Percentiles rank a stretch among this genome's conserved stretches.
Evolutionary conservation across 345 rosid species (phyloP).

Genomic region (Cardamine occulta): DNA sequence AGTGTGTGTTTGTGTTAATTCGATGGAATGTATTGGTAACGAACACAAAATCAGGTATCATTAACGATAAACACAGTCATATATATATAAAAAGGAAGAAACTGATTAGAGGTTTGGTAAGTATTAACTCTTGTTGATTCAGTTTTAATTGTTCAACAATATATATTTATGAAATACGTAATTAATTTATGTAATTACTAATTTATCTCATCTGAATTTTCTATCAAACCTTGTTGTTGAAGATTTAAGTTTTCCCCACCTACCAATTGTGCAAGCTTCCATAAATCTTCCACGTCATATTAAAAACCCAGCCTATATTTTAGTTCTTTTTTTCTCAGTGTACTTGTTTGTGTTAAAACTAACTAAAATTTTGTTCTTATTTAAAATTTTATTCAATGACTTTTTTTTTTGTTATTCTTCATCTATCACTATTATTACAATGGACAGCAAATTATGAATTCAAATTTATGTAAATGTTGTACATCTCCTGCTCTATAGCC

Average conservation of each 20-base stretch:
- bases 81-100: not conserved
- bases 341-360: not conserved
- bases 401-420: not conserved
- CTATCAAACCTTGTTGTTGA: constrained; percentile 39
- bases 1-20: not conserved
- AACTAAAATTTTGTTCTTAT: not conserved
- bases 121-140: not conserved
- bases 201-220: constrained; percentile 21
- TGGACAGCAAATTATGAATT: not conserved
- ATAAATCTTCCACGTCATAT: constrained; percentile 23
- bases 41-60: not conserved
- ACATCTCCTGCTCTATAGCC: not conserved
- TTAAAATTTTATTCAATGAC: not conserved
- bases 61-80: constrained; percentile 18
- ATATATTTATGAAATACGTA: not conserved
- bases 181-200: not conserved
- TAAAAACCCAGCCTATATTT: not conserved
- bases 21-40: not conserved
- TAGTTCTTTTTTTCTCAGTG: not conserved
- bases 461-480: not conserved
- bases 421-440: not conserved
- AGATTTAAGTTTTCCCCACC: constrained; percentile 33
- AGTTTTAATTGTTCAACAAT: not conserved
- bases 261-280: constrained; percentile 39
- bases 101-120: constrained; percentile 12